These are phyloP conservation scores for Termitomyces sp. DNA, from an alignment of 768 basidiomycete species.

Conservation along the genomic window DNA sequence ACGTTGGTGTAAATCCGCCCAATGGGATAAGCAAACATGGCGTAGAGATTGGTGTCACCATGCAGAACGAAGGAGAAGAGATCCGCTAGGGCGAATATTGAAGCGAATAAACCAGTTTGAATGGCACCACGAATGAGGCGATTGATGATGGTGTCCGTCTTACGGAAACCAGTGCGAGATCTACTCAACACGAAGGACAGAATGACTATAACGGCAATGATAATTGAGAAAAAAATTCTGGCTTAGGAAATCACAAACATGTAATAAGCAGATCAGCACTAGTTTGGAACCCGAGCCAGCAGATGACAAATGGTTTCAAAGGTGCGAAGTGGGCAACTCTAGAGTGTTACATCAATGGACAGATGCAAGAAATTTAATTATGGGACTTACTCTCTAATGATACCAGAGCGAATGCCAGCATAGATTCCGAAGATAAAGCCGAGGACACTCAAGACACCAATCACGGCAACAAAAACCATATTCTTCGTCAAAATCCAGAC, in stretches of 20 bases:
- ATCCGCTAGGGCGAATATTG: slow-evolving; percentile 50
- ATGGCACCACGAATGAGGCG: slow-evolving; percentile 54
- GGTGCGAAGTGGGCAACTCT: slow-evolving; percentile 43
- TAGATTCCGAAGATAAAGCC: slow-evolving; percentile 44
- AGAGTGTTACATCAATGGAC: background rate
- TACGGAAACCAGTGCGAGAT: slow-evolving; percentile 49
- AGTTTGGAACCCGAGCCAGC: slow-evolving; percentile 49
- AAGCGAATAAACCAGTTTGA: slow-evolving; percentile 53
- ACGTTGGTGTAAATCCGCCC: slow-evolving; percentile 44
- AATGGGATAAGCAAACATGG: slow-evolving; percentile 26
- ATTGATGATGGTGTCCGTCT: slow-evolving; percentile 52
- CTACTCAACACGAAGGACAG: slow-evolving; percentile 34
- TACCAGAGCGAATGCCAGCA: slow-evolving; percentile 41
- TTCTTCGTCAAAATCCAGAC: slow-evolving; percentile 37
- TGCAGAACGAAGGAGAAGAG: slow-evolving; percentile 39
- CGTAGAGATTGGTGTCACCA: slow-evolving; percentile 29
- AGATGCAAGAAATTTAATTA: background rate
- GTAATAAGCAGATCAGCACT: slow-evolving; percentile 44
- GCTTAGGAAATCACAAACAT: slow-evolving; percentile 26
- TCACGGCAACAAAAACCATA: slow-evolving; percentile 31
- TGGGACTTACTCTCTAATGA: slow-evolving; percentile 37
- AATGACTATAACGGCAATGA: slow-evolving; percentile 17
- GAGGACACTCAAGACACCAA: slow-evolving; percentile 34
- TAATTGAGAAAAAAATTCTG: background rate
- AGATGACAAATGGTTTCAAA: slow-evolving; percentile 41